Evolutionary conservation across 1,139 yeast species (phyloP).

Genomic region (Yamadazyma conglobata): DNA sequence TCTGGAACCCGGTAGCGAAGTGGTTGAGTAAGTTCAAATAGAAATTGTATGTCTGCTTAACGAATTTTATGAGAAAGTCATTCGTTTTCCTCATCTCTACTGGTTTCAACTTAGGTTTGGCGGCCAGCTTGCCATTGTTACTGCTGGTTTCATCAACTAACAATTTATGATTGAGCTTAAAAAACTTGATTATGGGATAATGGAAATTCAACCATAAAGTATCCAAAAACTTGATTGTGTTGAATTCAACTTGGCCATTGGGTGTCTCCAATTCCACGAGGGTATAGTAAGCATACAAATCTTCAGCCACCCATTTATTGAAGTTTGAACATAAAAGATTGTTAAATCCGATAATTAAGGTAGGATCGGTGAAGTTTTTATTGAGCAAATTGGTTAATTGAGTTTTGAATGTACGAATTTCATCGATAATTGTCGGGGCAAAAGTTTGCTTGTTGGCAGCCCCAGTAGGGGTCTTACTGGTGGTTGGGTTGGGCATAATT

Average conservation of each 20-base stretch:
- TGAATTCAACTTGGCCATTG: constrained; percentile 21
- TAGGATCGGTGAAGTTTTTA: constrained; percentile 37
- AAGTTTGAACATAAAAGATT: constrained; percentile 43
- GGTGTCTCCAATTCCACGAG: constrained; percentile 13
- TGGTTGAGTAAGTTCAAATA: constrained; percentile 39
- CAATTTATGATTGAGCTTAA: constrained; percentile 38
- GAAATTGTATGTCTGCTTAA: constrained; percentile 44
- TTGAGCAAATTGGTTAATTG: constrained; percentile 30
- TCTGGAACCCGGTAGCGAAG: constrained; percentile 35
- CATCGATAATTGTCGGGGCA: constrained; percentile 13
- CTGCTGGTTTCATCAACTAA: constrained; percentile 13
- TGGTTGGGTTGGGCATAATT: no score
- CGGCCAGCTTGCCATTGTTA: constrained; percentile 1
- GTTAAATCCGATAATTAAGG: constrained; percentile 44
- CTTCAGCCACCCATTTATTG: constrained; percentile 33
- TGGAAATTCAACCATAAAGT: constrained; percentile 59
- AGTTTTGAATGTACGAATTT: constrained; percentile 22
- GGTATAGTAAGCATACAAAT: constrained; percentile 25
- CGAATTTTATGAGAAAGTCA: constrained; percentile 47
- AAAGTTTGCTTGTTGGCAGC: constrained; percentile 2
- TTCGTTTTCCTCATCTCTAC: constrained; percentile 59
- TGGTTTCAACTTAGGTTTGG: constrained; percentile 24
- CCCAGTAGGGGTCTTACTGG: no score
- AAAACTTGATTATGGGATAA: constrained; percentile 60
- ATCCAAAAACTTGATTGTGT: constrained; percentile 40